Base-by-base conservation (phyloP, 257 asterid genomes). In the Solanum microdontum region DNA sequence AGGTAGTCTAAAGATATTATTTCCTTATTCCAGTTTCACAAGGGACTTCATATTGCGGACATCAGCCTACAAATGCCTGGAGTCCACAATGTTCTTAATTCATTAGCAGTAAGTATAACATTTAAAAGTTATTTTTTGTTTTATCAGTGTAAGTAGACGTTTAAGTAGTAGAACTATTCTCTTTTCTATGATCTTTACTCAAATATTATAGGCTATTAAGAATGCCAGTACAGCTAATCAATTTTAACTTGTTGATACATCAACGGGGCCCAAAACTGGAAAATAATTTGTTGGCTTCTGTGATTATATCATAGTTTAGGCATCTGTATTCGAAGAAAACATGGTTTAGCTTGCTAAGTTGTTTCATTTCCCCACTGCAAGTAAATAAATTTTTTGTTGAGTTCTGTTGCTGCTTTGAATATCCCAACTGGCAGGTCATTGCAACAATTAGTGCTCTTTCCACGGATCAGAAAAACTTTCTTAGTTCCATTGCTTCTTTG, bases 31-130 rank as follows among this genome's bases (percentile, higher is more conserved):
- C 90, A 90, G 91, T 51, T 74, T 85, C 88, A 90, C 86, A 91
- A 74, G 73, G 91, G 91, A 83, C 85, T 43, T 66, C 88, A 74
- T 76, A 77, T 89, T 86, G 75, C 58, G 11, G 89, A 91, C 39
- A 87, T 91, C 89, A 90, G 90, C 88, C 88, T 91, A 83, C 89
- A 75, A 24, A 26, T 91, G 82, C 91, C 93, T 11, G 93, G 93
- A 87, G 89, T 79, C 43, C 89, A 91, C 72, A 91, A 91, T 87
- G 90, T 89, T 84, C 90, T 90, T 82, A 90, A 91, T 87, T 91
- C 91, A 76, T 89, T 91, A 87, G 92, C 91, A 51, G 92, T 91
- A 51, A 90, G 93, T 87, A 43, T 40, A 58, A 58, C 84, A 45
- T 62, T 84, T 8, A 19, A 11, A 21, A 51, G 72, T 64, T 24